Base-by-base conservation (phyloP, 192 early-diverging fungal species). In the Coemansia sp. region DNA sequence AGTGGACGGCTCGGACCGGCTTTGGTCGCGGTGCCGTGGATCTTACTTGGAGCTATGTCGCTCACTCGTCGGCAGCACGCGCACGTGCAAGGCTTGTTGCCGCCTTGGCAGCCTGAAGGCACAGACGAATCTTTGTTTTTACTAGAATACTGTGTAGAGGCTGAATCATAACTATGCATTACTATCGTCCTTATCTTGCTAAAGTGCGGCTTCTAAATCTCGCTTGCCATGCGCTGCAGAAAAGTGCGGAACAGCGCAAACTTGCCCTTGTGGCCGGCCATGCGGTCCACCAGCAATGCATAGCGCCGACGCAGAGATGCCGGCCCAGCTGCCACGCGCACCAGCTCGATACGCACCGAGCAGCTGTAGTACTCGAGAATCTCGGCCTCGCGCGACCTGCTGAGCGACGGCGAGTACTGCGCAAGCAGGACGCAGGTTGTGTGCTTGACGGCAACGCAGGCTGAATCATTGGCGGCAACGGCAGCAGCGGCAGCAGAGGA, bases 1-100 rank as follows among this genome's bases (percentile, higher is more conserved):
- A 94, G 74, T 88, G 87, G 67, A 59, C 86, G 37, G 65, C 79
- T 8, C 18, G 54, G 37, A 80, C 76, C 4, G 92, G 92, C 1
- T 83, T 71, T 46, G 80, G 82, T 16, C 79, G 69, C 6, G 91
- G 91, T 0, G 92, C 90, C 9, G 45, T 61, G 0, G 81, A 92
- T 55, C 69, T 94, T 64, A 93, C 91, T 0, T 92, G 92, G 92
- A 86, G 83, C 52, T 88, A 92, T 65, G 88, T 87, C 1, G 77
- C 86, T 0, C 80, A 82, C n/a, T 66, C 49, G 5, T 52, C 78
- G 9, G 78, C 78, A 22, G 43, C 67, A 0, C 71, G 76, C 1
- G 67, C 70, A 7, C 61, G 75, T 0, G 12, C 42, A 18, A 1
- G 61, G 45, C 65, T 76, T 1, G 16, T 60, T 6, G 51, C 51